phyloP scores from a whole-genome alignment of 2,329 filamentous ascomycete species.

The Colletotrichum coccodes region DNA sequence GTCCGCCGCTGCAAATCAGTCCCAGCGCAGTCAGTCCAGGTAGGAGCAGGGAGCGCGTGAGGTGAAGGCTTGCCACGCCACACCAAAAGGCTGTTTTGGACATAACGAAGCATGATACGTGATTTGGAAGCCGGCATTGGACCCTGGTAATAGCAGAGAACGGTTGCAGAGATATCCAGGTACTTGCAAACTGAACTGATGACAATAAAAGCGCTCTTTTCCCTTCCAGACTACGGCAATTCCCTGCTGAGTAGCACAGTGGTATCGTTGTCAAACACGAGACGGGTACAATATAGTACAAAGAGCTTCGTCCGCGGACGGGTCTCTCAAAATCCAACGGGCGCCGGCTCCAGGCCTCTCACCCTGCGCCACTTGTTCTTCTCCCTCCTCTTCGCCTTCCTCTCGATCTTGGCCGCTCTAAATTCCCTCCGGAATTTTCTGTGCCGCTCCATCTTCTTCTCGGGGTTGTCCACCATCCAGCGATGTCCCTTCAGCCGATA shows the following conservation, averaged over 20 bases:
- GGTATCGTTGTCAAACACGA: neutral
- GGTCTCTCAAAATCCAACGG: neutral
- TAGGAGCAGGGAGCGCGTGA: neutral
- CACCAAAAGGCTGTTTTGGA: neutral
- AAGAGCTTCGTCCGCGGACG: neutral
- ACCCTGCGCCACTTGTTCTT: neutral
- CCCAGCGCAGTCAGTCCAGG: neutral
- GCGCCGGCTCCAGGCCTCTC: neutral
- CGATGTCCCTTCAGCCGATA: constrained; percentile 36
- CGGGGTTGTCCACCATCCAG: constrained; percentile 12
- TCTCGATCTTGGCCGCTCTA: neutral
- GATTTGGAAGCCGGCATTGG: no score
- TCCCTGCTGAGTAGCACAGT: neutral
- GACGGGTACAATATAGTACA: neutral
- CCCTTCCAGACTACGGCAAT: no score
- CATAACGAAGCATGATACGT: neutral
- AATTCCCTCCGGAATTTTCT: neutral
- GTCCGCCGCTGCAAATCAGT: neutral
- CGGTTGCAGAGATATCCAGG: no score
- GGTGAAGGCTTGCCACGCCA: neutral
- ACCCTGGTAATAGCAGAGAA: no score
- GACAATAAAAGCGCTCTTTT: neutral
- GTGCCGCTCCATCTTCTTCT: constrained; percentile 9
- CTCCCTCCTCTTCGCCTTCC: neutral
- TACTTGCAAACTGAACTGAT: no score